Percentiles rank a stretch among this genome's conserved stretches.
These are phyloP conservation scores for Aspergillus ibericus DNA, from an alignment of 2,329 filamentous ascomycete genomes.

Conservation along the genomic window DNA sequence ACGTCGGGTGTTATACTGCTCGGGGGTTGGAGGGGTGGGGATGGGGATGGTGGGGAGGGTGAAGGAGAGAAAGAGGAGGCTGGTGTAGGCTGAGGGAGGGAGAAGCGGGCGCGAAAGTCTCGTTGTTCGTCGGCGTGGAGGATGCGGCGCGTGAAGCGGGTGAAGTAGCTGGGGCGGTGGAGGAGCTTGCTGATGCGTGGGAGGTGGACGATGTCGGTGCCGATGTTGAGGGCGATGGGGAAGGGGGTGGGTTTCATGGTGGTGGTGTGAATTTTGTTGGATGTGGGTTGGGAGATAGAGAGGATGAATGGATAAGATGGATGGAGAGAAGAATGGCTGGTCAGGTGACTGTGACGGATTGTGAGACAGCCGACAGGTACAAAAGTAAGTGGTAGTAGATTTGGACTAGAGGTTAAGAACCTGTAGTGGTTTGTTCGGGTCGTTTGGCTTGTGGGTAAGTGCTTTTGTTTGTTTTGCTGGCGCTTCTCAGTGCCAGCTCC, in stretches of 20 bases:
- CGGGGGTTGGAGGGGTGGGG: neutral
- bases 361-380: neutral
- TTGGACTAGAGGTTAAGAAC: too few relatives aligned
- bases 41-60: neutral
- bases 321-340: neutral
- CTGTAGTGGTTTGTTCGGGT: too few relatives aligned
- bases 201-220: conserved; percentile 76
- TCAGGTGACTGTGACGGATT: conserved; percentile 4
- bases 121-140: conserved; percentile 41
- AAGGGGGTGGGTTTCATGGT: conserved; percentile 51
- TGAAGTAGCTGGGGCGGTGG: conserved; percentile 40
- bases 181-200: conserved; percentile 64
- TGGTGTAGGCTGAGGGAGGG: conserved; percentile 10
- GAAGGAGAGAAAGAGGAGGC: neutral
- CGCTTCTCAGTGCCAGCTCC: neutral
- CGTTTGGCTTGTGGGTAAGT: neutral
- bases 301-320: neutral
- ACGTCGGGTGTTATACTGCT: conserved; percentile 31
- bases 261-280: neutral
- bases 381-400: neutral
- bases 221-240: conserved; percentile 66
- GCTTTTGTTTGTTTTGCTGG: neutral
- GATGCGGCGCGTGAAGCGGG: conserved; percentile 43
- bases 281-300: neutral
- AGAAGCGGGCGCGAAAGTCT: conserved; percentile 39